A percentile compares a stretch with the other conserved stretches of the same genome.
Conservation (phyloP, 345 rosid genomes). For the Syzygium jambos region DNA sequence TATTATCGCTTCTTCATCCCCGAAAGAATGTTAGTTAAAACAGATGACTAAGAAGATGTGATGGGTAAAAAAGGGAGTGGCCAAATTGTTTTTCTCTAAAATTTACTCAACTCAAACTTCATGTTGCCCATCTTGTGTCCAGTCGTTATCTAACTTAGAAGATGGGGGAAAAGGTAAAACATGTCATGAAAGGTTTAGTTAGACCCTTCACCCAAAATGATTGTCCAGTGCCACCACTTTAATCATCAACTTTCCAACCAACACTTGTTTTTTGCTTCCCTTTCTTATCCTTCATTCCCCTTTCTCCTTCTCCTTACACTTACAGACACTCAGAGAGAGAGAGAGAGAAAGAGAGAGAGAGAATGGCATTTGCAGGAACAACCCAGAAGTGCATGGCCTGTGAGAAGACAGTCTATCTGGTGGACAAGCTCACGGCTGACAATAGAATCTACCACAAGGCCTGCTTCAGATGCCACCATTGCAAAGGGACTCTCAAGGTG, state of each 20-base stretch:
- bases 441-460: slow-evolving; percentile 87
- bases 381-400: slow-evolving; percentile 99
- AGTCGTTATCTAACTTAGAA: not conserved
- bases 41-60: not conserved
- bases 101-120: not conserved
- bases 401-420: slow-evolving; percentile 92
- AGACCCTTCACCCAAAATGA: slow-evolving; percentile 12
- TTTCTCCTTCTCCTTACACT: slow-evolving; percentile 7
- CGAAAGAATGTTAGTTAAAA: not conserved
- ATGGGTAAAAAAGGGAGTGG: not conserved
- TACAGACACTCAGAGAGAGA: not conserved
- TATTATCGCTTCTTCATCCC: not conserved
- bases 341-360: not conserved
- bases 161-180: not conserved
- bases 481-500: slow-evolving; percentile 99
- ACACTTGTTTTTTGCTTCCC: slow-evolving; percentile 3
- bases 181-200: not conserved
- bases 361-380: slow-evolving; percentile 99
- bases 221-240: slow-evolving; percentile 24
- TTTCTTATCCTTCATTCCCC: slow-evolving; percentile 6
- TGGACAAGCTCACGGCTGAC: slow-evolving; percentile 96
- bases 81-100: not conserved
- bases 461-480: slow-evolving; percentile 98
- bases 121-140: not conserved
- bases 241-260: slow-evolving; percentile 20